These are phyloP conservation scores for Omphalotus guepiniiformis DNA, from an alignment of 768 basidiomycete genomes.

Conservation along the genomic window DNA sequence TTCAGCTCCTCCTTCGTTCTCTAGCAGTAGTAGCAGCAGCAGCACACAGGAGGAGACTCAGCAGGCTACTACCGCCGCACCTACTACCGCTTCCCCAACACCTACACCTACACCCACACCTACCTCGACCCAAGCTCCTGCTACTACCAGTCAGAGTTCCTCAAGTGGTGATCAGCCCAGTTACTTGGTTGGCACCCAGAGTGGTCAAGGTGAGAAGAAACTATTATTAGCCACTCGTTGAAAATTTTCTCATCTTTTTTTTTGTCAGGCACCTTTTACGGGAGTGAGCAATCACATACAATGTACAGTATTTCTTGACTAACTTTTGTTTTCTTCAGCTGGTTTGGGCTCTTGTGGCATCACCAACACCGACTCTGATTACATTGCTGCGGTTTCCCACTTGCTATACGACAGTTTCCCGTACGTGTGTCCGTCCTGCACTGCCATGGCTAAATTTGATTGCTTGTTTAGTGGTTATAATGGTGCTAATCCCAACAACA, in stretches of 20 bases:
- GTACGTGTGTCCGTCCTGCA: no score
- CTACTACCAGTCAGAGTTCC: conserved; percentile 11
- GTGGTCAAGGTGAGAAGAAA: conserved; percentile 43
- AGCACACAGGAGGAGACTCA: no score
- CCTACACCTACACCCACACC: conserved; percentile 15
- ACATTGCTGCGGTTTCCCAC: conserved; percentile 56
- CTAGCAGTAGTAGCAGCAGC: conserved; percentile 12
- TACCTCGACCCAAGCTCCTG: conserved; percentile 13
- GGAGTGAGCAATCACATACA: conserved; percentile 26
- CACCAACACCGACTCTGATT: conserved; percentile 44
- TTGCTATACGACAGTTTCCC: conserved; percentile 55
- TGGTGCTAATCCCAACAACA: conserved; percentile 63
- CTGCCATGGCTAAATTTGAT: neutral
- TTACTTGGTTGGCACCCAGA: conserved; percentile 44
- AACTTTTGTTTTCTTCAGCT: conserved; percentile 26
- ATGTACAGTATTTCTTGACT: conserved; percentile 3
- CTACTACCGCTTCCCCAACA: conserved; percentile 14
- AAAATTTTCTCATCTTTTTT: neutral
- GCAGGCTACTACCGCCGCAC: conserved; percentile 16
- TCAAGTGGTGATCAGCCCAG: conserved; percentile 21
- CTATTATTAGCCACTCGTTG: neutral
- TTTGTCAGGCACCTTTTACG: conserved; percentile 49
- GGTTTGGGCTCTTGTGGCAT: conserved; percentile 66
- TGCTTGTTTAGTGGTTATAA: conserved; percentile 41
- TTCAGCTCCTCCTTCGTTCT: no score